These are phyloP conservation scores for Chrysosporium queenslandicum DNA, from an alignment of 2,329 filamentous ascomycete species.

Conservation along the genomic window DNA sequence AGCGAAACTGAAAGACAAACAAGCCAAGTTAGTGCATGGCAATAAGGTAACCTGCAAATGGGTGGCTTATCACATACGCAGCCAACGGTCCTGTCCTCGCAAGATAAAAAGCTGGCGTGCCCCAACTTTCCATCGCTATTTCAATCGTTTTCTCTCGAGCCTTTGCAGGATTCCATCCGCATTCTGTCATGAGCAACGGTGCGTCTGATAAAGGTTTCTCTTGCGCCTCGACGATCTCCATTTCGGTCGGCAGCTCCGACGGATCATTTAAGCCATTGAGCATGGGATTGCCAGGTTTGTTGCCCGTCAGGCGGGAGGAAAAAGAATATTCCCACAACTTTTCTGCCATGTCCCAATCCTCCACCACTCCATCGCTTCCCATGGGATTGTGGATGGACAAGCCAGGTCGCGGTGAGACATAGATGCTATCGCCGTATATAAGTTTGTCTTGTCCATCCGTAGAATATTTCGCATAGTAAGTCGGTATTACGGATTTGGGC, in stretches of 20 bases:
- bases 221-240: conserved; percentile 51
- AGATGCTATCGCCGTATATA: conserved; percentile 82
- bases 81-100: conserved; percentile 80
- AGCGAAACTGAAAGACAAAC: conserved; percentile 52
- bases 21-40: not conserved
- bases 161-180: conserved; percentile 82
- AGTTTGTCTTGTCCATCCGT: conserved; percentile 45
- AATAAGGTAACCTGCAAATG: not conserved
- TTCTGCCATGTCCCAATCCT: conserved; percentile 89
- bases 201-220: conserved; percentile 79
- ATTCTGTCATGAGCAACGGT: conserved; percentile 86
- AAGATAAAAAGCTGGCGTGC: conserved; percentile 86
- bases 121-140: conserved; percentile 95
- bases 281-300: conserved; percentile 56
- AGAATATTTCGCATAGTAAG: conserved; percentile 64
- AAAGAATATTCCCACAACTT: conserved; percentile 90
- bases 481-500: conserved; percentile 85
- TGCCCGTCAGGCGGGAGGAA: conserved; percentile 73
- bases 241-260: conserved; percentile 49
- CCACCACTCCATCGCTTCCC: conserved; percentile 75
- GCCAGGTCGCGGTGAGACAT: conserved; percentile 63
- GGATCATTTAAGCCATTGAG: conserved; percentile 71
- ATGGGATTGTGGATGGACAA: conserved; percentile 89
- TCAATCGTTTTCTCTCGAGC: conserved; percentile 89
- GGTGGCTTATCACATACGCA: conserved; percentile 42